phyloP scores from a whole-genome alignment of 352 stramenopile genomes.

The Phytophthora pisi region DNA sequence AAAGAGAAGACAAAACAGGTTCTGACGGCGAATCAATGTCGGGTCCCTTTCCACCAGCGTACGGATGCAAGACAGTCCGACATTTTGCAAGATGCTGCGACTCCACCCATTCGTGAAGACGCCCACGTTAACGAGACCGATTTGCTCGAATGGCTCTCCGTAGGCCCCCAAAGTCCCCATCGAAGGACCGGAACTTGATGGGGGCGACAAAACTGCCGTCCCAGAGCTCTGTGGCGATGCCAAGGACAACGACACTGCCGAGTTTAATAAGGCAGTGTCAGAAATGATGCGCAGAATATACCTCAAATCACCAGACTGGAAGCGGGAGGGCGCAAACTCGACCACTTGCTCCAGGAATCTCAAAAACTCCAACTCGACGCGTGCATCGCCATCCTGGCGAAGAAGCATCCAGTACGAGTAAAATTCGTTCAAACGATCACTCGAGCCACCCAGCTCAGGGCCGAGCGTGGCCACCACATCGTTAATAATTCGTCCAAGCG shows the following conservation, averaged over 20 bases:
- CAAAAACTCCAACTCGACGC: constrained; percentile 79
- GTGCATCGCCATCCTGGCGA: constrained; percentile 67
- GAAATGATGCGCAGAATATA: constrained; percentile 72
- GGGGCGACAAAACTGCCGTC: constrained; percentile 26
- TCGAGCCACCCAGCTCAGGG: constrained; percentile 52
- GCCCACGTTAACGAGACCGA: constrained; percentile 45
- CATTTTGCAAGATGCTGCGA: constrained; percentile 72
- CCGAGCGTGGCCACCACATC: constrained; percentile 66
- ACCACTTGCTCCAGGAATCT: constrained; percentile 86
- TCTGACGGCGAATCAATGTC: constrained; percentile 59
- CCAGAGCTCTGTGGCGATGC: constrained; percentile 19
- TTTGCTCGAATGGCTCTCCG: constrained; percentile 34
- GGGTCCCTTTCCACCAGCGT: constrained; percentile 83
- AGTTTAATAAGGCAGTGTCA: constrained; percentile 43
- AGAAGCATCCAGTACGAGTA: constrained; percentile 78
- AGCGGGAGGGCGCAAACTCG: constrained; percentile 72
- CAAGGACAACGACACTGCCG: constrained; percentile 9
- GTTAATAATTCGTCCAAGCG: constrained; percentile 73
- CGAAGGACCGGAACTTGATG: constrained; percentile 20
- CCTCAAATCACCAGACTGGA: constrained; percentile 56
- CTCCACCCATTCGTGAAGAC: constrained; percentile 57
- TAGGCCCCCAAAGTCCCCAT: constrained; percentile 28
- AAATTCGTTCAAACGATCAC: constrained; percentile 61
- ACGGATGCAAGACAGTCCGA: constrained; percentile 75
- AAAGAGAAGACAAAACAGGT: constrained; percentile 76